phyloP scores from a whole-genome alignment of 768 basidiomycete genomes.

The Hypholoma sublateritium region DNA sequence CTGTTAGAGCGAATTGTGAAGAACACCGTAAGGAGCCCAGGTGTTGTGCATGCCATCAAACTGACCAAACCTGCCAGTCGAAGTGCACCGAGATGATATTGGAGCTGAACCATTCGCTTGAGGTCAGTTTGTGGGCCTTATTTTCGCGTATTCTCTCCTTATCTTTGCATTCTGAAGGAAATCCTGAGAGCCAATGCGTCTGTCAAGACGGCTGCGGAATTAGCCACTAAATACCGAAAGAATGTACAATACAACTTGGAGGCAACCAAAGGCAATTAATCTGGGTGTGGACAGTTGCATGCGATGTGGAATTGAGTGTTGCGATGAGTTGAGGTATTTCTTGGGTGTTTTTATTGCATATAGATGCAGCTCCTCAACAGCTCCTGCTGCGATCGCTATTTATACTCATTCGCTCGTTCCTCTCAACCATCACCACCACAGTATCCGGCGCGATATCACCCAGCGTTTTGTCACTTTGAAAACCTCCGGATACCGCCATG shows the following conservation, averaged over 20 bases:
- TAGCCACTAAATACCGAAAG: constrained; percentile 85
- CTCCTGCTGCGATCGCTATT: no score
- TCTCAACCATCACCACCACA: no score
- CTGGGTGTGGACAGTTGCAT: not conserved
- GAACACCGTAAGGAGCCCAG: constrained; percentile 65
- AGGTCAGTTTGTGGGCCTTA: constrained; percentile 46
- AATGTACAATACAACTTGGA: constrained; percentile 93
- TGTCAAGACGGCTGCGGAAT: constrained; percentile 78
- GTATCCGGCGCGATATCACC: no score
- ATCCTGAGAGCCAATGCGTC: constrained; percentile 76
- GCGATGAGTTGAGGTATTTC: not conserved
- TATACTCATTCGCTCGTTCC: no score
- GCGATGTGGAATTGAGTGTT: not conserved
- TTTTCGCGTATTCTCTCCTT: not conserved
- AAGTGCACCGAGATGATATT: constrained; percentile 91
- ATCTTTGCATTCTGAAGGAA: constrained; percentile 48
- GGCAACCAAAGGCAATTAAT: constrained; percentile 51
- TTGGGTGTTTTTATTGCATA: no score
- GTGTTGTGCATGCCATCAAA: not conserved
- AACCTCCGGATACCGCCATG: not conserved
- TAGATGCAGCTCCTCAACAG: no score
- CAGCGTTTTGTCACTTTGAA: no score
- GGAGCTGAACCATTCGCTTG: constrained; percentile 86
- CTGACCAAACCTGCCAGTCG: constrained; percentile 48
- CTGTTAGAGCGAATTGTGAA: constrained; percentile 89